Percentiles rank a stretch among this genome's conserved stretches.
Evolutionary conservation across 257 asterid species (phyloP).

Genomic region (Avicennia marina): DNA sequence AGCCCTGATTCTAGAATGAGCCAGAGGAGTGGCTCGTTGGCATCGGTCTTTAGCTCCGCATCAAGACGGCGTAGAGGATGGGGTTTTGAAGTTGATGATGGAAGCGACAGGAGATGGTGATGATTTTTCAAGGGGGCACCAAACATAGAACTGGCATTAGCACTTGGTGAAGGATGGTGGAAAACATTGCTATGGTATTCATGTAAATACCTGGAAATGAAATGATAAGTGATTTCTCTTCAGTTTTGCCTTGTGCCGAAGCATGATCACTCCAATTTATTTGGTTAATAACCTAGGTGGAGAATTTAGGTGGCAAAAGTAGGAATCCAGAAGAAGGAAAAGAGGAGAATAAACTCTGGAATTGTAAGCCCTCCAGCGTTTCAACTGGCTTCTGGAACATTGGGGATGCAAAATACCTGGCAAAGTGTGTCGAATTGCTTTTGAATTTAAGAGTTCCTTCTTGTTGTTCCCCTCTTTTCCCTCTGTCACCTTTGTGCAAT

Average conservation of each 20-base stretch:
- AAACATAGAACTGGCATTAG: background rate
- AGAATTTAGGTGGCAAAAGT: conserved; percentile 11
- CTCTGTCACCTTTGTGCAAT: conserved; percentile 4
- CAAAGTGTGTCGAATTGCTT: conserved; percentile 13
- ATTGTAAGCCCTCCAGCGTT: conserved; percentile 4
- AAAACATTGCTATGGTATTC: conserved; percentile 1
- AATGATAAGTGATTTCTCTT: conserved; percentile 3
- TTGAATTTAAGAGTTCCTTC: conserved; percentile 10
- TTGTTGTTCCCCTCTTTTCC: background rate
- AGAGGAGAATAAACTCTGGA: conserved; percentile 4
- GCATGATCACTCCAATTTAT: conserved; percentile 15
- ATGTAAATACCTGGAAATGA: conserved; percentile 28
- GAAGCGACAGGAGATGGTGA: conserved; percentile 36
- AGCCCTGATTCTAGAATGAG: conserved; percentile 51
- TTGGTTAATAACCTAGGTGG: conserved; percentile 18
- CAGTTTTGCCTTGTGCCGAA: conserved; percentile 2
- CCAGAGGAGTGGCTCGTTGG: conserved; percentile 30
- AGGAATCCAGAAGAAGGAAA: conserved; percentile 2
- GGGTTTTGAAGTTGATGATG: conserved; percentile 36
- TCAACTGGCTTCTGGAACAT: conserved; percentile 15
- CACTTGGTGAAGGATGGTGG: conserved; percentile 8
- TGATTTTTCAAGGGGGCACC: background rate
- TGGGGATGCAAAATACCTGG: conserved; percentile 25
- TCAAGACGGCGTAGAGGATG: conserved; percentile 50
- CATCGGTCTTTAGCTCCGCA: conserved; percentile 42